Evolutionary conservation across 73 alveolate species (phyloP).

Genomic region (Paramecium tetraurelia): DNA sequence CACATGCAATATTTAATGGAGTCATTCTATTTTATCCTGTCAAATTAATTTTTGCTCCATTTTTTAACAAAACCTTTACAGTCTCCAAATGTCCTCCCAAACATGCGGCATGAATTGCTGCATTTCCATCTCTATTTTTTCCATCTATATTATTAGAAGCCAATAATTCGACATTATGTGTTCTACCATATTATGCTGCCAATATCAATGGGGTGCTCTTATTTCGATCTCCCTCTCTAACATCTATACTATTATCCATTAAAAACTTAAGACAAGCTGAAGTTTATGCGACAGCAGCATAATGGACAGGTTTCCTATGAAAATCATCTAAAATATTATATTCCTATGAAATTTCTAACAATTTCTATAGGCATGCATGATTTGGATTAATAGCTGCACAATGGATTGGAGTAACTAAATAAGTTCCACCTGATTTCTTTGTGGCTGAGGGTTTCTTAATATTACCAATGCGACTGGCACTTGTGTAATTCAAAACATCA

Average conservation of each 20-base stretch:
- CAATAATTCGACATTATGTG: slow-evolving; percentile 72
- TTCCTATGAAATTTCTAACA: slow-evolving; percentile 81
- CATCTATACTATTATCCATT: slow-evolving; percentile 82
- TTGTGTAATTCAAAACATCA: slow-evolving; percentile 70
- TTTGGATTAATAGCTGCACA: slow-evolving; percentile 97
- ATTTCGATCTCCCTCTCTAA: slow-evolving; percentile 82
- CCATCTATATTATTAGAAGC: slow-evolving; percentile 63
- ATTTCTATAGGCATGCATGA: slow-evolving; percentile 71
- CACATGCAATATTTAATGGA: slow-evolving; percentile 94
- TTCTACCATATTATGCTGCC: slow-evolving; percentile 87
- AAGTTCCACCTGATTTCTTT: slow-evolving; percentile 86
- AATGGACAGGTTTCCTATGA: slow-evolving; percentile 89
- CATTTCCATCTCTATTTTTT: slow-evolving; percentile 81
- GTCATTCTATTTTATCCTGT: slow-evolving; percentile 84
- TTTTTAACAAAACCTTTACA: slow-evolving; percentile 79
- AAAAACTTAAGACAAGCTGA: slow-evolving; percentile 81
- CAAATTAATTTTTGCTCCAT: slow-evolving; percentile 80
- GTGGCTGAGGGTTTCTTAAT: slow-evolving; percentile 57
- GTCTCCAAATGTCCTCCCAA: slow-evolving; percentile 83
- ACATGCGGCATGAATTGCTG: slow-evolving; percentile 95
- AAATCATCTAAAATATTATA: slow-evolving; percentile 77
- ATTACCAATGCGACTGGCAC: not conserved
- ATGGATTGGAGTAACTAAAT: slow-evolving; percentile 93
- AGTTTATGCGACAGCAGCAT: slow-evolving; percentile 96
- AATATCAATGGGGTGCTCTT: slow-evolving; percentile 89